Percentiles rank a stretch among this genome's conserved stretches.
Evolutionary conservation across 257 asterid genomes (phyloP).

Genomic region (Marsdenia floribunda): DNA sequence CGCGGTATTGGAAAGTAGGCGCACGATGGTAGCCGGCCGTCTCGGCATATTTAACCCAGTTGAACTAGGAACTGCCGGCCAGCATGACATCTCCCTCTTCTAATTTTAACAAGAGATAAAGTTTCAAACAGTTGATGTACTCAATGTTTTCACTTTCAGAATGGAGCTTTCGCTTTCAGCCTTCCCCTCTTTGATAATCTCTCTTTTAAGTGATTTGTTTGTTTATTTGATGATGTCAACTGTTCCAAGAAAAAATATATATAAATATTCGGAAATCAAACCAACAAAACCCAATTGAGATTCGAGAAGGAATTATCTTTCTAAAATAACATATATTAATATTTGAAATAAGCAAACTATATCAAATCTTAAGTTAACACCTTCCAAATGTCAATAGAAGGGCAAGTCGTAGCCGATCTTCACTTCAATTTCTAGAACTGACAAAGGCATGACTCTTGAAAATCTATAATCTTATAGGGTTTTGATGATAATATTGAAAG

Average conservation of each 20-base stretch:
- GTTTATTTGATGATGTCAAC: not conserved
- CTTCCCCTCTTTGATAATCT: not conserved
- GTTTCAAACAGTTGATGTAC: not conserved
- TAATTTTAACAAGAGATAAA: not conserved
- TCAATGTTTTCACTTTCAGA: not conserved
- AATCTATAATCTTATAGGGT: not conserved
- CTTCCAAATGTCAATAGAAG: not conserved
- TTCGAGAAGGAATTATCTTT: not conserved
- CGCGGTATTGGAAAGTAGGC: not conserved
- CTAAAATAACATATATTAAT: not conserved
- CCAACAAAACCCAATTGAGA: not conserved
- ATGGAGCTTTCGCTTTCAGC: not conserved
- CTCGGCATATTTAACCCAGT: not conserved
- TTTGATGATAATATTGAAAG: not conserved
- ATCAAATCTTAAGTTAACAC: not conserved
- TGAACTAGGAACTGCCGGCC: not conserved
- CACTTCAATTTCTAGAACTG: not conserved
- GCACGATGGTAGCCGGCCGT: not conserved
- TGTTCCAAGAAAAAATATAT: not conserved
- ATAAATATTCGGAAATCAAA: not conserved
- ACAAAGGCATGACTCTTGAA: not conserved
- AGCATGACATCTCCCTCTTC: not conserved
- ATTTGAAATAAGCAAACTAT: not conserved
- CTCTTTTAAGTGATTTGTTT: constrained; percentile 7
- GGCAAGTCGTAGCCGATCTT: not conserved